Evolutionary conservation across 2,329 filamentous ascomycete species (phyloP).

Genomic region (Arthrinium phaeospermum): DNA sequence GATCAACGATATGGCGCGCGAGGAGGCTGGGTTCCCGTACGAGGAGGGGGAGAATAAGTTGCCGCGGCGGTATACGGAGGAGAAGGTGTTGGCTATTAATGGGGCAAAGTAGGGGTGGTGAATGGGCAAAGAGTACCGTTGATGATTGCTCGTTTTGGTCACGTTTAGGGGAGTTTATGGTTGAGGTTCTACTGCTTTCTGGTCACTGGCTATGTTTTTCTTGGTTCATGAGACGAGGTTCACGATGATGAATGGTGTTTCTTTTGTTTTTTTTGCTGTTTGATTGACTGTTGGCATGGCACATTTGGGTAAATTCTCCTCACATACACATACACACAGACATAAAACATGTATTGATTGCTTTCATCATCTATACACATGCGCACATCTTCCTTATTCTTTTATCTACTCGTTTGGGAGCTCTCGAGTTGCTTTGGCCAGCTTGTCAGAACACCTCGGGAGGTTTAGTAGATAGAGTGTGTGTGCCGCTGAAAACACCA

Average conservation of each 20-base stretch:
- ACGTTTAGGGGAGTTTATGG: neutral
- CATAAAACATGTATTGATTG: neutral
- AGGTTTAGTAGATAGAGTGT: no score
- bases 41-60: constrained; percentile 64
- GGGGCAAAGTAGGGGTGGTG: neutral
- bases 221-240: neutral
- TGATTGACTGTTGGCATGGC: neutral
- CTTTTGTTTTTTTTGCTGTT: neutral
- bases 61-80: constrained; percentile 52
- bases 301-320: neutral
- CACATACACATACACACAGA: neutral
- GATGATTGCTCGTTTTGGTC: neutral
- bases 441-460: no score
- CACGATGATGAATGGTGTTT: neutral
- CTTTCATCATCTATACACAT: neutral
- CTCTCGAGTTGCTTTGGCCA: no score
- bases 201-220: neutral
- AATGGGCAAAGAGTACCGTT: constrained; percentile 22
- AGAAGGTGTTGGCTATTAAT: neutral
- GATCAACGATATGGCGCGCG: constrained; percentile 77
- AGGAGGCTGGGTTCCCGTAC: constrained; percentile 67
- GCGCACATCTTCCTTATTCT: no score
- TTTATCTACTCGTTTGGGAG: no score
- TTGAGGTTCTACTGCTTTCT: neutral
- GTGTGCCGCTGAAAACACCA: neutral